Evolutionary conservation across 495 filamentous ascomycete genomes (phyloP).

Genomic region (Penicillium lividum): DNA sequence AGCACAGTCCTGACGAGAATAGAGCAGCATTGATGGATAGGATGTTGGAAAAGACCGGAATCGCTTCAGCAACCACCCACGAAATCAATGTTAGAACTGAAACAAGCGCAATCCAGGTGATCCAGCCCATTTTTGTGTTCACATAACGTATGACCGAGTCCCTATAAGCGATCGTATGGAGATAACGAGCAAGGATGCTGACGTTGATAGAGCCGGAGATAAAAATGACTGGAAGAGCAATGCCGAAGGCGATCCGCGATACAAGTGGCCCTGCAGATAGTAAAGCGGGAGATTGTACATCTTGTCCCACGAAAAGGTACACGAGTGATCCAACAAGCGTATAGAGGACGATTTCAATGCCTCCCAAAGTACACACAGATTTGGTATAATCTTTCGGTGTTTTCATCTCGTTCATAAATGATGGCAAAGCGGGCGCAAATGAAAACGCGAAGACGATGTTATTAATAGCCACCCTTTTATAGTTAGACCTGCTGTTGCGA

Average conservation of each 20-base stretch:
- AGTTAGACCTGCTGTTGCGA: no score
- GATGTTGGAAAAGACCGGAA: constrained; percentile 64
- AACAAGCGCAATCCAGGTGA: constrained; percentile 56
- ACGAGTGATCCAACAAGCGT: constrained; percentile 4
- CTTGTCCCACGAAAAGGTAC: constrained; percentile 1
- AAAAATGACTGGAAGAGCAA: constrained; percentile 42
- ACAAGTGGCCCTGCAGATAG: constrained; percentile 57
- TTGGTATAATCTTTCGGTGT: constrained; percentile 60
- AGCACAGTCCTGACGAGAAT: constrained; percentile 63
- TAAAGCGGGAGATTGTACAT: constrained; percentile 65
- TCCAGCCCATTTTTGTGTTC: constrained; percentile 55
- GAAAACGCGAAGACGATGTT: constrained; percentile 67
- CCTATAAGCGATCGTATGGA: constrained; percentile 38
- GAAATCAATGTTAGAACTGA: constrained; percentile 54
- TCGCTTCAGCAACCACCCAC: constrained; percentile 64
- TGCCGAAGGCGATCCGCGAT: constrained; percentile 66
- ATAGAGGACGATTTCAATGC: constrained; percentile 1
- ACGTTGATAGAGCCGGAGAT: constrained; percentile 6
- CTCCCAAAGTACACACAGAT: constrained; percentile 55
- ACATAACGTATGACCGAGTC: constrained; percentile 53
- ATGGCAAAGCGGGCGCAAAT: constrained; percentile 64
- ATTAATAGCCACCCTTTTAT: constrained; percentile 52
- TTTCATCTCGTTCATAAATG: constrained; percentile 71
- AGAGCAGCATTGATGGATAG: constrained; percentile 58
- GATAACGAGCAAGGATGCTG: constrained; percentile 1